Conservation (phyloP, 805 yeast species). For the Yarrowia sp. region DNA sequence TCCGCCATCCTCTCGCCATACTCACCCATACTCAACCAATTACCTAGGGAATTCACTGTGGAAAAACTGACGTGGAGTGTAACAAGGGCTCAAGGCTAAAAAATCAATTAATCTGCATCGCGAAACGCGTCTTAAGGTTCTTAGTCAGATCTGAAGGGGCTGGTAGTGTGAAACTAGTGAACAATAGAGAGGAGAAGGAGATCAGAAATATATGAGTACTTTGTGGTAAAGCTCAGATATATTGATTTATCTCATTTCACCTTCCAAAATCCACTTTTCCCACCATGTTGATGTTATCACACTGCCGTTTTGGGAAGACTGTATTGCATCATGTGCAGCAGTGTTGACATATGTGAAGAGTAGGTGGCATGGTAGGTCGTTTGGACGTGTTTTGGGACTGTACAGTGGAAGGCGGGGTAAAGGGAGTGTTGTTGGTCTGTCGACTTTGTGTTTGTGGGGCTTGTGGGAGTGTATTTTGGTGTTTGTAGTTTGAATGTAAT, state of each 20-base stretch:
- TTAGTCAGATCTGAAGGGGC: conserved; percentile 8
- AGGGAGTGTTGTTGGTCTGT: too few relatives aligned
- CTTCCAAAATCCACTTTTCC: not conserved
- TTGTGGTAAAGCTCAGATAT: too few relatives aligned
- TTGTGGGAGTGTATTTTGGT: too few relatives aligned
- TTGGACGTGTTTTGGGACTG: not conserved
- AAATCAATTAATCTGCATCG: conserved; percentile 28
- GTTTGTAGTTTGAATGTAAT: too few relatives aligned
- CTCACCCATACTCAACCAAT: conserved; percentile 36
- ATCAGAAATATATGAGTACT: too few relatives aligned
- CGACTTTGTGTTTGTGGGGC: too few relatives aligned
- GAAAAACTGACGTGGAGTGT: conserved; percentile 6
- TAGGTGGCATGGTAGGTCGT: too few relatives aligned
- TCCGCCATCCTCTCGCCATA: not conserved
- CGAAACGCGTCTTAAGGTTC: conserved; percentile 31
- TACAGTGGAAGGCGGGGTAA: too few relatives aligned
- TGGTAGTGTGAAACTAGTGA: not conserved
- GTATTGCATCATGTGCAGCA: conserved; percentile 7
- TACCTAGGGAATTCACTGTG: conserved; percentile 38
- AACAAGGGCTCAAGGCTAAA: conserved; percentile 7
- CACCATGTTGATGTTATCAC: not conserved
- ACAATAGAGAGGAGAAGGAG: not conserved
- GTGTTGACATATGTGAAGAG: not conserved
- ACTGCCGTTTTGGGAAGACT: conserved; percentile 20
- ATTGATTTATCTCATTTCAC: not conserved